Conservation (phyloP, 306 rosid genomes). For the Inga leiocalycina region DNA sequence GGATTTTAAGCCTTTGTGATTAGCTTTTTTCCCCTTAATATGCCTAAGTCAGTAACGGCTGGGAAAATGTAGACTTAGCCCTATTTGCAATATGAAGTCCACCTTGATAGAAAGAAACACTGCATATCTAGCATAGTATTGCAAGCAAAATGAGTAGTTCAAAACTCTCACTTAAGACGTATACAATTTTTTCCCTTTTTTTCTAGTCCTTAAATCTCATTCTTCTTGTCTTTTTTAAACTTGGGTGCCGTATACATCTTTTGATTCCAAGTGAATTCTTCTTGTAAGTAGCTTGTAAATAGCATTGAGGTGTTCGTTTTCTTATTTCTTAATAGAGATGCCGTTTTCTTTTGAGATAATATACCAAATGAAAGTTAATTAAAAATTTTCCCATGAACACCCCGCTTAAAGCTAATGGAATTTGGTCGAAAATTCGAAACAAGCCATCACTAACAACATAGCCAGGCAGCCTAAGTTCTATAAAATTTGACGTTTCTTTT, state of each 20-base stretch:
- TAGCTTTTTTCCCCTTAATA: not conserved
- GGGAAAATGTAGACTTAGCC: not conserved
- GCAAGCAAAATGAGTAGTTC: not conserved
- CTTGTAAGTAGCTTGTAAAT: not conserved
- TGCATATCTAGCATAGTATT: not conserved
- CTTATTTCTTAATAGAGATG: not conserved
- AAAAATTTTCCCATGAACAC: not conserved
- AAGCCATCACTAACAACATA: not conserved
- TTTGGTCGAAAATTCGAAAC: not conserved
- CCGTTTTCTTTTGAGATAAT: constrained; percentile 6
- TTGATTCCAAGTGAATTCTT: not conserved
- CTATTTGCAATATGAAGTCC: not conserved
- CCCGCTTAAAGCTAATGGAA: not conserved
- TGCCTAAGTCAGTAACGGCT: not conserved
- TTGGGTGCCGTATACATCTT: not conserved
- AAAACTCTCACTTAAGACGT: not conserved
- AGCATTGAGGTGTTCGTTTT: not conserved
- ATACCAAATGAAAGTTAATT: not conserved
- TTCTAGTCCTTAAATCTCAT: not conserved
- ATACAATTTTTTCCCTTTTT: not conserved
- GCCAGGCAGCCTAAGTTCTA: not conserved
- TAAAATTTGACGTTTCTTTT: not conserved
- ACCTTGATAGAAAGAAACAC: not conserved
- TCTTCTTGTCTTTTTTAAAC: not conserved
- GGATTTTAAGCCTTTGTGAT: not conserved